phyloP scores from a whole-genome alignment of 352 stramenopile genomes.

The Saprolegnia diclina region DNA sequence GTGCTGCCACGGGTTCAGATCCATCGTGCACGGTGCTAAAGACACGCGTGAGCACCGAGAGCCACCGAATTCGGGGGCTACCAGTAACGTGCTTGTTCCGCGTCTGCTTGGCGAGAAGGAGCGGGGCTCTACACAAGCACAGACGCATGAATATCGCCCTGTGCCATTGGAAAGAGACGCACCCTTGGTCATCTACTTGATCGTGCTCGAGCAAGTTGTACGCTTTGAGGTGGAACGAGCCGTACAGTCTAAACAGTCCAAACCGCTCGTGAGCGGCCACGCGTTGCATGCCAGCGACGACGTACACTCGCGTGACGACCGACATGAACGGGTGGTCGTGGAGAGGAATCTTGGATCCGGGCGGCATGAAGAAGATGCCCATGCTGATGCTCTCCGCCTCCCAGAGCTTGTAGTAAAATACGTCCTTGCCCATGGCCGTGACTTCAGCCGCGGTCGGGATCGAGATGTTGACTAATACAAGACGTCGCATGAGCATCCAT shows the following conservation, averaged over 20 bases:
- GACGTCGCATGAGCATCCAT: neutral
- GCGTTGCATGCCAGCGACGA: neutral
- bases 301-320: conserved; percentile 63
- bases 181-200: conserved; percentile 31
- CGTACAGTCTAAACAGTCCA: conserved; percentile 41
- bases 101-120: conserved; percentile 21
- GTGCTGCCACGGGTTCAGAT: conserved; percentile 57
- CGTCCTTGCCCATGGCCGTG: conserved; percentile 35
- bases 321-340: conserved; percentile 83
- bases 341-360: conserved; percentile 59
- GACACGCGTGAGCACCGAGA: conserved; percentile 40
- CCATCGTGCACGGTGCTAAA: conserved; percentile 54
- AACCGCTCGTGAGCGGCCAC: neutral
- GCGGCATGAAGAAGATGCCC: conserved; percentile 80
- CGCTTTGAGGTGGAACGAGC: conserved; percentile 51
- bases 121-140: neutral
- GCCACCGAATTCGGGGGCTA: conserved; percentile 28
- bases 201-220: conserved; percentile 58
- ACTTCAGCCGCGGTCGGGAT: conserved; percentile 14
- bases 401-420: conserved; percentile 85
- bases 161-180: neutral
- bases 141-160: neutral
- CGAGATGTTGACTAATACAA: conserved; percentile 19
- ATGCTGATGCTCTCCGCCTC: conserved; percentile 79
- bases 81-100: neutral